A percentile compares a stretch with the other conserved stretches of the same genome.
These are phyloP conservation scores for Colletotrichum sp. DNA, from an alignment of 2,329 filamentous ascomycete species.

Conservation along the genomic window DNA sequence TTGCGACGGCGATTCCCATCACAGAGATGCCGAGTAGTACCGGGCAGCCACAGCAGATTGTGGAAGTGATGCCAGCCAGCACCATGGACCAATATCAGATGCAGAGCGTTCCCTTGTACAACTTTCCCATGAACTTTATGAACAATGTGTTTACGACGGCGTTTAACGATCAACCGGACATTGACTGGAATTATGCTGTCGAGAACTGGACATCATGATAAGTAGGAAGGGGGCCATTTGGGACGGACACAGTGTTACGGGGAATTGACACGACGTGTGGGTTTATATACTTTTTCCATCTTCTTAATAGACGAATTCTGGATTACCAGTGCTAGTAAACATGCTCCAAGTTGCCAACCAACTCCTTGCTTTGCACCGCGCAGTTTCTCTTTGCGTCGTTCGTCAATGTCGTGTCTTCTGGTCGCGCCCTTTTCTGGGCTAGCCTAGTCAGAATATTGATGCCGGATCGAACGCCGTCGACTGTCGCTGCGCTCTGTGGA, in stretches of 20 bases:
- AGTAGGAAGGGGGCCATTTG: background rate
- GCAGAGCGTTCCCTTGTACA: background rate
- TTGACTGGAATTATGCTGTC: conserved; percentile 4
- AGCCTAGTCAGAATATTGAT: background rate
- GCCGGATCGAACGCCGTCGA: conserved; percentile 9
- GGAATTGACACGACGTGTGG: background rate
- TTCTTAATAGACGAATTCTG: background rate
- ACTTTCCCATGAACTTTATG: conserved; percentile 5
- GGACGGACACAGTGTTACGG: background rate
- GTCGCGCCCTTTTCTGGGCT: background rate
- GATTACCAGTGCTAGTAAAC: background rate
- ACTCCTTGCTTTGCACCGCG: background rate
- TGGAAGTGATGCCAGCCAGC: background rate
- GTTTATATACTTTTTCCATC: background rate
- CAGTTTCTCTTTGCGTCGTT: background rate
- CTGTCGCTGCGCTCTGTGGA: background rate
- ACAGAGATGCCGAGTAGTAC: background rate
- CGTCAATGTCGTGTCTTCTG: background rate
- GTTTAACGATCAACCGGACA: conserved; percentile 4
- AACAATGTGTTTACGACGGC: conserved; percentile 9
- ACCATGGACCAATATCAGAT: conserved; percentile 1
- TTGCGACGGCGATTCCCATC: background rate
- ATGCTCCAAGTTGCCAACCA: background rate
- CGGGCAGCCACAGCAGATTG: background rate
- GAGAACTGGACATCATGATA: background rate